A percentile compares a stretch with the other conserved stretches of the same genome.
phyloP scores from a whole-genome alignment of 371 early-diverging fungal genomes.

The Rhizopus stolonifer region DNA sequence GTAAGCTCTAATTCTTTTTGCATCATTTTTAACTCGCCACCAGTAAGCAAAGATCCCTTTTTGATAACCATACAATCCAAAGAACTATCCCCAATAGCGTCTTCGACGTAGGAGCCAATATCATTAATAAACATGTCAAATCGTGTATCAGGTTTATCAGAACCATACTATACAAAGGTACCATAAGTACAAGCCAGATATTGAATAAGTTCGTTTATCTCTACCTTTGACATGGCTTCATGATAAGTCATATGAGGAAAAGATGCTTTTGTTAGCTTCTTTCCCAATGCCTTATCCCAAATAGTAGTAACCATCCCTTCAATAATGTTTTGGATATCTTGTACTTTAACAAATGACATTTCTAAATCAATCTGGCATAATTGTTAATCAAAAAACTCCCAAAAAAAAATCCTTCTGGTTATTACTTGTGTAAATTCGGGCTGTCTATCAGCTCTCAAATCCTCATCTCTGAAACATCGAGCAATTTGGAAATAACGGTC shows the following conservation, averaged over 20 bases:
- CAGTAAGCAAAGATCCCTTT: constrained; percentile 35
- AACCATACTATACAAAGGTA: constrained; percentile 66
- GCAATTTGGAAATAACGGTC: constrained; percentile 94
- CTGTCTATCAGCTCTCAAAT: constrained; percentile 86
- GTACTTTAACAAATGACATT: constrained; percentile 76
- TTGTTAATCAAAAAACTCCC: not conserved
- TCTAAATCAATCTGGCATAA: constrained; percentile 78
- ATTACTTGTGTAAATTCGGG: constrained; percentile 91
- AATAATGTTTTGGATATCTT: constrained; percentile 72
- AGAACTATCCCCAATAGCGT: constrained; percentile 22
- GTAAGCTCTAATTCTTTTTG: constrained; percentile 28
- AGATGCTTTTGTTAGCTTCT: constrained; percentile 44
- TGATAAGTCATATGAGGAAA: constrained; percentile 80
- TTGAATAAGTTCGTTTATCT: not conserved
- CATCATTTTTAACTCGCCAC: constrained; percentile 39
- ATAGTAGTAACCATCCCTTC: constrained; percentile 73
- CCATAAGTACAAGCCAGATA: too few relatives aligned
- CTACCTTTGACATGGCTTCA: constrained; percentile 75
- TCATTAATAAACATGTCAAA: constrained; percentile 70
- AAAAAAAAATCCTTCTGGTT: not conserved
- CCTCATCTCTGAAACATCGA: constrained; percentile 92
- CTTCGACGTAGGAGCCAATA: constrained; percentile 30
- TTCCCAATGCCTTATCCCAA: constrained; percentile 61
- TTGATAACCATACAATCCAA: constrained; percentile 51
- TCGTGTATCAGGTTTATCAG: constrained; percentile 89